phyloP scores from a whole-genome alignment of 108 stramenopile species.

The Craspedostauros australis region DNA sequence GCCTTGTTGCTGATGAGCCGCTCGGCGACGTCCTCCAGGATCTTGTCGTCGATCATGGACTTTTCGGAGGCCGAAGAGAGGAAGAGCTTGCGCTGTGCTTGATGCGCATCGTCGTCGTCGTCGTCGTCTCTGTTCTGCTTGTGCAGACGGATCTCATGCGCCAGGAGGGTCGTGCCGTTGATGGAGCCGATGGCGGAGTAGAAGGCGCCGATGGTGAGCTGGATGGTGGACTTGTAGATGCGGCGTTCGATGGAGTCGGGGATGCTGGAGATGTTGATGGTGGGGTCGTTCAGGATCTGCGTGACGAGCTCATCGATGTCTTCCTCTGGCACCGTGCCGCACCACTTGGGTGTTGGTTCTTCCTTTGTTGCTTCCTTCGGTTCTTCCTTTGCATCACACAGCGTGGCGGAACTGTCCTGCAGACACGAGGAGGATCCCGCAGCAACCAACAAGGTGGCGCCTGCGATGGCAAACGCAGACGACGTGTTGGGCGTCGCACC shows the following conservation, averaged over 20 bases:
- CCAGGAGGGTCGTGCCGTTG: slow-evolving; percentile 15
- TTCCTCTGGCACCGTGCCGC: slow-evolving; percentile 7
- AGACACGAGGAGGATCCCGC: too few species aligned
- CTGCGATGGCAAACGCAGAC: too few species aligned
- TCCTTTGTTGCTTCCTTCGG: too few species aligned
- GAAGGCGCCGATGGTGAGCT: slow-evolving; percentile 19
- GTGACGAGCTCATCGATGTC: slow-evolving; percentile 27
- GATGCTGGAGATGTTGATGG: slow-evolving; percentile 18
- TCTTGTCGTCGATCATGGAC: slow-evolving; percentile 22
- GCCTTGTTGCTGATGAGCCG: slow-evolving; percentile 17
- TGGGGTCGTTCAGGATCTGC: slow-evolving; percentile 15
- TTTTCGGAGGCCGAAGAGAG: background rate
- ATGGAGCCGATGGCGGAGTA: slow-evolving; percentile 11
- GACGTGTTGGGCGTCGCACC: too few species aligned
- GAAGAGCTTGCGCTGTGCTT: background rate
- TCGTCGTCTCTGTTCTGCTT: background rate
- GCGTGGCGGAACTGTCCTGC: too few species aligned
- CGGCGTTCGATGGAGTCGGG: slow-evolving; percentile 26
- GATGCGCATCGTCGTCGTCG: background rate
- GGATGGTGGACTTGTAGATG: slow-evolving; percentile 27
- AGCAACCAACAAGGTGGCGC: too few species aligned
- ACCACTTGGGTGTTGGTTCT: too few species aligned
- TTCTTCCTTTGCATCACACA: too few species aligned
- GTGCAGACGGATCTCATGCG: slow-evolving; percentile 15
- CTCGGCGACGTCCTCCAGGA: slow-evolving; percentile 28